Conservation (phyloP, 2,329 filamentous ascomycete species). For the Stagonosporopsis tanaceti region DNA sequence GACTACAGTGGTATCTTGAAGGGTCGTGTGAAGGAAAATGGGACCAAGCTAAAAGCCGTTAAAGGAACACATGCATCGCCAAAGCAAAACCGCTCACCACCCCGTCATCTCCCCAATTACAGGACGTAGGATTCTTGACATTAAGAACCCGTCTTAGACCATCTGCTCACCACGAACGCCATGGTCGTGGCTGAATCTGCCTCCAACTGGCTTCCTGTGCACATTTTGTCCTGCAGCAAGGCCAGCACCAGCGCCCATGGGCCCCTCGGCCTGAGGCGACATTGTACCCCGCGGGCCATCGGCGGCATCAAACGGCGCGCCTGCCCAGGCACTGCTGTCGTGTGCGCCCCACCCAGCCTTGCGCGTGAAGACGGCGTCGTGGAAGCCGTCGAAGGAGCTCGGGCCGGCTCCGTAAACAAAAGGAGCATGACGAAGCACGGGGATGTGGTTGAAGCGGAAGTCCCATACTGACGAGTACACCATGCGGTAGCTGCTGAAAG, state of each 20-base stretch:
- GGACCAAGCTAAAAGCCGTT: not conserved
- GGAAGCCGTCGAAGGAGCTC: constrained; percentile 55
- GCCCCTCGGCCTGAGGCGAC: constrained; percentile 38
- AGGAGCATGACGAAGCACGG: constrained; percentile 65
- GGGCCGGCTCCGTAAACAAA: constrained; percentile 60
- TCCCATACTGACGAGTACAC: constrained; percentile 74
- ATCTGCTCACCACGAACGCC: constrained; percentile 36
- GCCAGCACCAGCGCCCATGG: constrained; percentile 30
- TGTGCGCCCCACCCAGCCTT: constrained; percentile 66
- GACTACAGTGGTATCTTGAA: constrained; percentile 17
- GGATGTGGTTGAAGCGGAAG: constrained; percentile 72
- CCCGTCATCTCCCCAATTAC: no score
- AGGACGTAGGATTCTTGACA: no score
- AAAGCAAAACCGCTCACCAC: not conserved
- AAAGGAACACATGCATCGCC: not conserved
- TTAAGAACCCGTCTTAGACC: constrained; percentile 24
- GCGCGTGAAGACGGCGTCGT: constrained; percentile 65
- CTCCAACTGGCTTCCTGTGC: constrained; percentile 43
- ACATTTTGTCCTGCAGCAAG: constrained; percentile 34
- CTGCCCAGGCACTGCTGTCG: constrained; percentile 50
- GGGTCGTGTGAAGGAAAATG: not conserved
- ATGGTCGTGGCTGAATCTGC: constrained; percentile 21
- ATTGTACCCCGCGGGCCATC: constrained; percentile 48
- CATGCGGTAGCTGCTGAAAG: constrained; percentile 72
- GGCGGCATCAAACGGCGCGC: constrained; percentile 55